A percentile compares a stretch with the other conserved stretches of the same genome.
These are phyloP conservation scores for Fusarium bactridioides DNA, from an alignment of 2,329 filamentous ascomycete genomes.

Conservation along the genomic window DNA sequence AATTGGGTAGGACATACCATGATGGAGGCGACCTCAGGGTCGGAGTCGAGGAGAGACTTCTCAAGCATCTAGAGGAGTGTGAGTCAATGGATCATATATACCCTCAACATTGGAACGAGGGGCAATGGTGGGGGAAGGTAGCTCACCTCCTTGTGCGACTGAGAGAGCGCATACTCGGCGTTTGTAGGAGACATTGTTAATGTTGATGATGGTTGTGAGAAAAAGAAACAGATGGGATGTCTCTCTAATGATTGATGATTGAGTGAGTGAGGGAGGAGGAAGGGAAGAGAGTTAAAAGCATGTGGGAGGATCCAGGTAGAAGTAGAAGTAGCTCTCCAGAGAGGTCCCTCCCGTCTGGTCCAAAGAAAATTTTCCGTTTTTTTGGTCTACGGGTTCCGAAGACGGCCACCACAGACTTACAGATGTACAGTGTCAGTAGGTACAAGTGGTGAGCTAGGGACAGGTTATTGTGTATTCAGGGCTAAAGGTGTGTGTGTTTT, in stretches of 20 bases:
- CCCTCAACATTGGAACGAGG: background rate
- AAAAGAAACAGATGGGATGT: slow-evolving; percentile 8
- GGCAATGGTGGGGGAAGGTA: slow-evolving; percentile 39
- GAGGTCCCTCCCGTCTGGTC: slow-evolving; percentile 13
- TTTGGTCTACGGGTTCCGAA: slow-evolving; percentile 30
- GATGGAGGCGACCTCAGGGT: slow-evolving; percentile 94
- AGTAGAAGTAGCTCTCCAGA: slow-evolving; percentile 22
- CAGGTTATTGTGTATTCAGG: too few species aligned
- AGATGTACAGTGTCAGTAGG: background rate
- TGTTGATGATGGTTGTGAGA: slow-evolving; percentile 23
- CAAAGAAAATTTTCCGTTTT: slow-evolving; percentile 24
- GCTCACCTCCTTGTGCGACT: slow-evolving; percentile 63
- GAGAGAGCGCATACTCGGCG: slow-evolving; percentile 61
- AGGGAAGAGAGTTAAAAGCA: slow-evolving; percentile 16
- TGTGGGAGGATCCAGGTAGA: slow-evolving; percentile 31
- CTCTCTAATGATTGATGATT: slow-evolving; percentile 14
- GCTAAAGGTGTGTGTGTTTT: too few species aligned
- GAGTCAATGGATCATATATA: slow-evolving; percentile 22
- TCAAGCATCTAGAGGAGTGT: slow-evolving; percentile 78
- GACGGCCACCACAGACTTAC: slow-evolving; percentile 17
- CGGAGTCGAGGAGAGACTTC: slow-evolving; percentile 88
- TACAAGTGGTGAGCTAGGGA: slow-evolving; percentile 6
- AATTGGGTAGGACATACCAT: slow-evolving; percentile 71
- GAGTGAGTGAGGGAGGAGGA: slow-evolving; percentile 13
- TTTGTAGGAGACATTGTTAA: slow-evolving; percentile 52